phyloP scores from a whole-genome alignment of 371 early-diverging fungal species.

The Mucor velutinosus region DNA sequence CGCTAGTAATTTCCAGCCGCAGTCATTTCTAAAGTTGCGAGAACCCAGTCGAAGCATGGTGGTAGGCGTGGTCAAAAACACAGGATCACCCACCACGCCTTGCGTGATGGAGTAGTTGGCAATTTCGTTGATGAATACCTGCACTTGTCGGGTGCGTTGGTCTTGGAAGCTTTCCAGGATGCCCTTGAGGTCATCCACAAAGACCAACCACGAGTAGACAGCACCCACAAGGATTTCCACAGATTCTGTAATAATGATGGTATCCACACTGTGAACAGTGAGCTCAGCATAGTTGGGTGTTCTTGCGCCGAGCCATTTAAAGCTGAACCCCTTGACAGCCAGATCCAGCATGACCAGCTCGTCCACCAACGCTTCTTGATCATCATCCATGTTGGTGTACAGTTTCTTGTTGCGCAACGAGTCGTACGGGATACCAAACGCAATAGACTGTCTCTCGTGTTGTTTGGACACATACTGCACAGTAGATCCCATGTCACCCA shows the following conservation, averaged over 20 bases:
- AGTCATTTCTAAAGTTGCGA: constrained; percentile 65
- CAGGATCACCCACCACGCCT: constrained; percentile 64
- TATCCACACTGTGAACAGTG: constrained; percentile 46
- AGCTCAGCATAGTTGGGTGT: constrained; percentile 58
- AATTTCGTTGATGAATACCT: constrained; percentile 61
- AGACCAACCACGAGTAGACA: constrained; percentile 73
- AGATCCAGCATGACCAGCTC: constrained; percentile 71
- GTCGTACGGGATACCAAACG: constrained; percentile 67
- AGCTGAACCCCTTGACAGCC: constrained; percentile 50
- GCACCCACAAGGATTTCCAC: constrained; percentile 78
- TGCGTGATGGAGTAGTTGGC: constrained; percentile 57
- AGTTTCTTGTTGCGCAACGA: constrained; percentile 39
- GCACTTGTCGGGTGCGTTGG: constrained; percentile 59
- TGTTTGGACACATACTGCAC: constrained; percentile 59
- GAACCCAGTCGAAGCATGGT: constrained; percentile 72
- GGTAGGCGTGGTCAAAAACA: constrained; percentile 75
- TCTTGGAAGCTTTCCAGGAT: constrained; percentile 59
- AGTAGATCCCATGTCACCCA: constrained; percentile 50
- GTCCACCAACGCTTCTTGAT: constrained; percentile 37
- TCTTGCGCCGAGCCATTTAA: constrained; percentile 56
- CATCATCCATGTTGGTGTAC: constrained; percentile 13
- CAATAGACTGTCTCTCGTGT: constrained; percentile 28
- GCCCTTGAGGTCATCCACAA: constrained; percentile 63
- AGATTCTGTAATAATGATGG: constrained; percentile 70
- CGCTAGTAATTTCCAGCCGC: constrained; percentile 79